A percentile compares a stretch with the other conserved stretches of the same genome.
Conservation (phyloP, 2,329 filamentous ascomycete genomes). For the Cladosporium sp. region DNA sequence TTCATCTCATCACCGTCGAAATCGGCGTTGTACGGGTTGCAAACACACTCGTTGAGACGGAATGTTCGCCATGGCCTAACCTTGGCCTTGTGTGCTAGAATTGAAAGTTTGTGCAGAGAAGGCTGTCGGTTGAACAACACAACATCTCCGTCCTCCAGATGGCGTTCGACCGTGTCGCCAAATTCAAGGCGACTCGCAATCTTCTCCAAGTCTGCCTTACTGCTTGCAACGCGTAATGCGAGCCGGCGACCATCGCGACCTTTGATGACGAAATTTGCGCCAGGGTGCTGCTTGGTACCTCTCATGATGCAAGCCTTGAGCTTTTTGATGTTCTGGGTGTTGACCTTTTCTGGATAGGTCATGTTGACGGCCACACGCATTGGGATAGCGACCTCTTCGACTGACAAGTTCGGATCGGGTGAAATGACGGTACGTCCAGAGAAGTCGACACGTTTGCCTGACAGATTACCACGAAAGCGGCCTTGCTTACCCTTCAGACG, state of each 20-base stretch:
- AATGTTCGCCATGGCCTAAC: constrained; percentile 94
- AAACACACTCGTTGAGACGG: constrained; percentile 95
- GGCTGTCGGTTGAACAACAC: constrained; percentile 98
- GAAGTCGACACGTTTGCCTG: constrained; percentile 97
- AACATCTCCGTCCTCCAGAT: constrained; percentile 91
- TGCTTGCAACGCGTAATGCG: constrained; percentile 55
- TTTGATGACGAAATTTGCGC: constrained; percentile 77
- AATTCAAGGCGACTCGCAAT: constrained; percentile 70
- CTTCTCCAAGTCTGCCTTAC: constrained; percentile 53
- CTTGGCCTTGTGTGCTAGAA: constrained; percentile 92
- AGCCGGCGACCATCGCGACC: constrained; percentile 66
- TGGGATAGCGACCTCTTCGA: constrained; percentile 91
- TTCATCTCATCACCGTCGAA: constrained; percentile 99
- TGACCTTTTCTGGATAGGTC: constrained; percentile 88
- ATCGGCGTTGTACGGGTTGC: constrained; percentile 96
- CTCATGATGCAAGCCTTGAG: constrained; percentile 68
- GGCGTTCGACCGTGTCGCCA: constrained; percentile 88
- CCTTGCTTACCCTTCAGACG: constrained; percentile 95
- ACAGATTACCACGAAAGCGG: constrained; percentile 92
- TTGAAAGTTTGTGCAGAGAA: constrained; percentile 96
- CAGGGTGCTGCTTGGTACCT: constrained; percentile 75
- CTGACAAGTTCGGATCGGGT: constrained; percentile 87
- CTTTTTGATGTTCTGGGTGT: constrained; percentile 79
- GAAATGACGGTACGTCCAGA: constrained; percentile 97
- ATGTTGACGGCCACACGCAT: constrained; percentile 90